phyloP scores from a whole-genome alignment of 106 monocot species.

The Acanthochlamys bracteata region DNA sequence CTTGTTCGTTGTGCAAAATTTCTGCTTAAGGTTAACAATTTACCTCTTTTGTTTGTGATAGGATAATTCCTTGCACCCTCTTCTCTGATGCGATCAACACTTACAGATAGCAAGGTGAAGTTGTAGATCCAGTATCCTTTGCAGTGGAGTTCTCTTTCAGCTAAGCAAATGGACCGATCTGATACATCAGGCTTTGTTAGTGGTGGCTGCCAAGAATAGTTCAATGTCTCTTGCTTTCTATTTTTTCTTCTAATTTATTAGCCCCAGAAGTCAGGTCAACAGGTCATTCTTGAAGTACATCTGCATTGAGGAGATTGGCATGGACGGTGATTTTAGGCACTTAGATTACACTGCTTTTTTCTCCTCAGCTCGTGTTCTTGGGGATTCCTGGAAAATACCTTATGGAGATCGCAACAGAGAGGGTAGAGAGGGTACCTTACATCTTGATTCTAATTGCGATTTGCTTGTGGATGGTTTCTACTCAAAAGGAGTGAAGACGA shows the following conservation, averaged over 20 bases:
- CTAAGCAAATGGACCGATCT: slow-evolving; percentile 14
- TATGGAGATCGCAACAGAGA: slow-evolving; percentile 13
- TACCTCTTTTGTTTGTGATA: not conserved
- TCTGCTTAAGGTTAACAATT: not conserved
- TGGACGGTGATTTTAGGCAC: slow-evolving; percentile 13
- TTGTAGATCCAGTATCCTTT: no score
- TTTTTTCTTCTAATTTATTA: slow-evolving; percentile 8
- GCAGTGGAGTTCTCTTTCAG: not conserved
- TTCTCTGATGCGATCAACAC: not conserved
- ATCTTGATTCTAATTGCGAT: slow-evolving; percentile 7
- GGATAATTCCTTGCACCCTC: not conserved
- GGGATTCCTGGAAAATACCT: not conserved
- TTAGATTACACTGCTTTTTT: not conserved
- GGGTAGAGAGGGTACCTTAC: slow-evolving; percentile 13
- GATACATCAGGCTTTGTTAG: slow-evolving; percentile 28
- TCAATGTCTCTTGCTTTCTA: not conserved
- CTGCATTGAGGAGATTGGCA: not conserved
- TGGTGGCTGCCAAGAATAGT: slow-evolving; percentile 10
- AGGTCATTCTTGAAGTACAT: slow-evolving; percentile 12
- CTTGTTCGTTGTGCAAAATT: no score
- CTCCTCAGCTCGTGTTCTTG: slow-evolving; percentile 1
- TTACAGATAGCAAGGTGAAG: not conserved
- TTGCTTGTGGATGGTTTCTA: not conserved
- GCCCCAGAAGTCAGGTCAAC: slow-evolving; percentile 25
- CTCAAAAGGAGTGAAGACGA: slow-evolving; percentile 18